phyloP scores from a whole-genome alignment of 768 basidiomycete species.

The Tremella mesenterica region DNA sequence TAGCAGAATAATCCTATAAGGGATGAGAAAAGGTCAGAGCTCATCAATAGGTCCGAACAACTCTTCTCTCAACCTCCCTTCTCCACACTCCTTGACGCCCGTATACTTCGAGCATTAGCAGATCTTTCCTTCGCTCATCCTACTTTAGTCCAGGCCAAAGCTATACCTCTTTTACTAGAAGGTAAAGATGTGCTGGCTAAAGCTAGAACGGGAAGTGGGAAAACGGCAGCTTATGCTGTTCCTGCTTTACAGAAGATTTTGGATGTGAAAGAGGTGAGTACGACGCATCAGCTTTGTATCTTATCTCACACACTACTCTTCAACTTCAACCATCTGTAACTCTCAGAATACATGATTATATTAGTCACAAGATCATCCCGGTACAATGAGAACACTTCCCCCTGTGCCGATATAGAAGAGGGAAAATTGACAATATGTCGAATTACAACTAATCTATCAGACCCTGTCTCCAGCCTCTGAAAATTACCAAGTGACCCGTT shows the following conservation, averaged over 20 bases:
- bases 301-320: not conserved
- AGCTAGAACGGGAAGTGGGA: conserved; percentile 91
- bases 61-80: conserved; percentile 51
- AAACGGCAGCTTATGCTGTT: conserved; percentile 91
- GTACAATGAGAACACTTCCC: too few relatives aligned
- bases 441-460: conserved; percentile 7
- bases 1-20: too few relatives aligned
- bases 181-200: conserved; percentile 81
- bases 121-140: conserved; percentile 83
- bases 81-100: conserved; percentile 64
- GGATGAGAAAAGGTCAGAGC: too few relatives aligned
- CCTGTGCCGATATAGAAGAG: not conserved
- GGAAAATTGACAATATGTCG: not conserved
- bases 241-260: conserved; percentile 84
- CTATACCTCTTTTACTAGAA: conserved; percentile 85
- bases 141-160: conserved; percentile 81
- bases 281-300: too few relatives aligned
- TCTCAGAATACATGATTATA: too few relatives aligned
- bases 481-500: conserved; percentile 57
- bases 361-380: too few relatives aligned
- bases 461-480: conserved; percentile 15
- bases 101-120: conserved; percentile 79
- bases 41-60: conserved; percentile 23
- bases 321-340: too few relatives aligned
- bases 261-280: conserved; percentile 59